Evolutionary conservation across 345 rosid species (phyloP), one percentile per base, ranked within the genome.

Genomic region (Firmiana major): DNA sequence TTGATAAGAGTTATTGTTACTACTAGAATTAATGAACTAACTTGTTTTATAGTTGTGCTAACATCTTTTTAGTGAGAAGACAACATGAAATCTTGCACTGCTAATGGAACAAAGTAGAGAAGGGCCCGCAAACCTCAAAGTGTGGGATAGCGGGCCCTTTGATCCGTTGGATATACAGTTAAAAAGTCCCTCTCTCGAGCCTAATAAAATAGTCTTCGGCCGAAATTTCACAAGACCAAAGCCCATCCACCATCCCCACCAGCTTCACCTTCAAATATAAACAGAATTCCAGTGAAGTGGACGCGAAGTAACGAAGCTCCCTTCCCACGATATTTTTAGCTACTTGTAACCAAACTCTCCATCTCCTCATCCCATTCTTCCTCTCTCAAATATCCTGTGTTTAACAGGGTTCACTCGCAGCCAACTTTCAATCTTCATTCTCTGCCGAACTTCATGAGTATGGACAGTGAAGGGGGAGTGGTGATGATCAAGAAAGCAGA

Each of bases 401-500:
- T 34, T 64, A 64, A 38, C 45, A 64, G 26, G 70, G 48, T 26
- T 17, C 4, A 5, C 51, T n/a, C 3, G 28, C 2, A 19, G 16
- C 8, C 28, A 17, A 54, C 63, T 22, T 38, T 54, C 59, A 9
- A 40, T 67, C 54, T 58, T 60, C 49, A 3, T 71, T 53, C 6
- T 53, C 49, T 11, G 34, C 58, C 63, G 55, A 38, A 34, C 13
- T 46, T 46, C 24, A 77, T 45, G 75, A 60, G 34, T 57, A 83
- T 77, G 84, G 87, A 74, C 26, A 54, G 58, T 42, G 84, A 63
- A 54, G 81, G 76, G 8, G 82, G 79, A 15, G 85, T 65, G 6
- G 73, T 67, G 54, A 83, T 60, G 71, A 22, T 74, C 59, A 87
- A 76, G 28, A 90, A 91, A 80, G 94, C 91, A 9, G 98, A 90